Evolutionary conservation across 2,329 filamentous ascomycete genomes (phyloP).

Genomic region (Tolypocladium tropicale): DNA sequence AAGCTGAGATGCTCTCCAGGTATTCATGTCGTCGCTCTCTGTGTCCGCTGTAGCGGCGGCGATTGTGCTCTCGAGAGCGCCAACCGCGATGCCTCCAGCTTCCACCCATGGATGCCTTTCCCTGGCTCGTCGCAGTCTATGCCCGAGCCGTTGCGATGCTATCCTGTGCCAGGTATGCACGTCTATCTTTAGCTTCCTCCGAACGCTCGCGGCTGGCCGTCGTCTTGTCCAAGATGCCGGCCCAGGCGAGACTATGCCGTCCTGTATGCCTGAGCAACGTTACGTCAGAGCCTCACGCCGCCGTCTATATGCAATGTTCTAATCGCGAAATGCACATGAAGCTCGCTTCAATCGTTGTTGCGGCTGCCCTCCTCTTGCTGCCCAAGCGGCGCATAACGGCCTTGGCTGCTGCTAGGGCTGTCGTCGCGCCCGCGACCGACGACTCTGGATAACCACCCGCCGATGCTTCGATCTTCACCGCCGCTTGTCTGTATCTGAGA

Average conservation of each 20-base stretch:
- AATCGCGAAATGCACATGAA: constrained; percentile 11
- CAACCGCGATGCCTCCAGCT: background rate
- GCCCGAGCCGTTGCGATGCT: background rate
- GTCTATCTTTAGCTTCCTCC: background rate
- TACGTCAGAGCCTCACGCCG: background rate
- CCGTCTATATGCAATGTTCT: constrained; percentile 29
- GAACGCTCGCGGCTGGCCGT: background rate
- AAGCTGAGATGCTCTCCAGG: background rate
- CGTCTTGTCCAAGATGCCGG: background rate
- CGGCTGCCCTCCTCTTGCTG: constrained; percentile 27
- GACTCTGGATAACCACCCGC: constrained; percentile 38
- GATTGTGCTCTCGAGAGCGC: background rate
- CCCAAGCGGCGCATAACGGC: constrained; percentile 30
- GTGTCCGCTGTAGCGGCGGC: background rate
- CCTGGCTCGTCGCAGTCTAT: background rate
- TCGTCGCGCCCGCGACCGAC: constrained; percentile 27
- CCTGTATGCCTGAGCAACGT: background rate
- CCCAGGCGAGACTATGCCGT: background rate
- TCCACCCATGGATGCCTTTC: background rate
- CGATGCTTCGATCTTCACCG: constrained; percentile 30
- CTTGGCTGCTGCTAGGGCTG: constrained; percentile 27
- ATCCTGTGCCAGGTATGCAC: background rate
- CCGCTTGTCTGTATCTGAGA: constrained; percentile 22
- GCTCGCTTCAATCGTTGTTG: constrained; percentile 12
- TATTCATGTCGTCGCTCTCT: background rate